Evolutionary conservation across 2,329 filamentous ascomycete species (phyloP), one percentile per base, ranked within the genome.

Genomic region (Mollisiaceae sp.): DNA sequence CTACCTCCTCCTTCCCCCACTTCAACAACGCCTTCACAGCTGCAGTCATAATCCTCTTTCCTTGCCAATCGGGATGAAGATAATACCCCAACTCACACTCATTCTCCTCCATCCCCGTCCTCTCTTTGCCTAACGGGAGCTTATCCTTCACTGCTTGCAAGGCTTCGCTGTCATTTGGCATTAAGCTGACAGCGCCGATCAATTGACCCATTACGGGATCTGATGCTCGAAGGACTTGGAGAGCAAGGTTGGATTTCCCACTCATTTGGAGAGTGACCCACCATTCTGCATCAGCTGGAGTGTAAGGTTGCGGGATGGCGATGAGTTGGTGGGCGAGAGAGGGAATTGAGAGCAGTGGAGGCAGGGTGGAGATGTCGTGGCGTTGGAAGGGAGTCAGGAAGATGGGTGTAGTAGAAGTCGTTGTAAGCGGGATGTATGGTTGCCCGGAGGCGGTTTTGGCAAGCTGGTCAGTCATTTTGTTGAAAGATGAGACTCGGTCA

Each of bases 31-130:
- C n/a, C 15, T 22, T 45, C 8, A 45, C 57, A 12, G 36, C 57
- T 2, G n/a, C 39, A 8, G 20, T 12, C 57, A 59, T 59, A n/a
- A 59, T 59, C 11, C 57, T 27, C 15, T 59, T 32, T 2, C 39
- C 36, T 32, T 45, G 57, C 11, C 22, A 59, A 12, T 59, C 36
- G 2, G 57, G 57, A 59, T 59, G 36, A 4, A 59, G 24, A 12
- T 43, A 59, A 59, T 59, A 59, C 24, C 57, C 57, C 2, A 59
- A 27, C 18, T 54, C 50, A 32, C 27, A 54, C 24, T 54, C 50
- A 18, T 54, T 35, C 2, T 54, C 50, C 18, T 54, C 11, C 50
- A 35, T 18, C 14, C 11, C 18, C 20, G 4, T 27, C 47, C 47
- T 27, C 22, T 12, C 20, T 12, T 52, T 20, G 9, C 8, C 24